Evolutionary conservation across 75 land plant genomes (phyloP).

Genomic region (Sequoiadendron giganteum): DNA sequence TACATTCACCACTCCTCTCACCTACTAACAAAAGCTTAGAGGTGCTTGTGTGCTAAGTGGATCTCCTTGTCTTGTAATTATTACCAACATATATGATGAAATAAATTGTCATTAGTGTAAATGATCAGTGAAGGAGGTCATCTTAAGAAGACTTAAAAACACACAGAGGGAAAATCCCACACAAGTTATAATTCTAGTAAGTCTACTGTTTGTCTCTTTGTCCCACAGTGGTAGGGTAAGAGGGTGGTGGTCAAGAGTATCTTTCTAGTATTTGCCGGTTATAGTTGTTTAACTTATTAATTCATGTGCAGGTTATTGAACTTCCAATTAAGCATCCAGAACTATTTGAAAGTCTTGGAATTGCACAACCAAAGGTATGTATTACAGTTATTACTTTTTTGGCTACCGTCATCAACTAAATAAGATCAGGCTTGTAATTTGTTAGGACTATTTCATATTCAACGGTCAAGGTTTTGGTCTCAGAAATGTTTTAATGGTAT

Average conservation of each 20-base stretch:
- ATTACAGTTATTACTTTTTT: not conserved
- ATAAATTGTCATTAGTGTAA: not conserved
- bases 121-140: not conserved
- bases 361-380: conserved; percentile 94
- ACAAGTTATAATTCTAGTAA: too few species aligned
- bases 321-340: conserved; percentile 98
- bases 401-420: not conserved
- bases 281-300: not conserved
- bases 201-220: not conserved
- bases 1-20: too few species aligned
- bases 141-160: not conserved
- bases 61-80: too few species aligned
- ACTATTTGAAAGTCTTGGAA: conserved; percentile 95
- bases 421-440: not conserved
- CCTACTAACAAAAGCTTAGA: too few species aligned
- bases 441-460: not conserved
- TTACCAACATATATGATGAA: too few species aligned
- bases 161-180: too few species aligned
- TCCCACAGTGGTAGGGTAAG: not conserved
- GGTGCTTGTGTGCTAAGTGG: too few species aligned
- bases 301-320: conserved; percentile 78
- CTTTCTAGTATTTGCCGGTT: not conserved
- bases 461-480: not conserved
- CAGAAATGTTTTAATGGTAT: not conserved
- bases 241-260: not conserved